These are phyloP conservation scores for Ricinus communis DNA, from an alignment of 345 rosid genomes.

Conservation along the genomic window DNA sequence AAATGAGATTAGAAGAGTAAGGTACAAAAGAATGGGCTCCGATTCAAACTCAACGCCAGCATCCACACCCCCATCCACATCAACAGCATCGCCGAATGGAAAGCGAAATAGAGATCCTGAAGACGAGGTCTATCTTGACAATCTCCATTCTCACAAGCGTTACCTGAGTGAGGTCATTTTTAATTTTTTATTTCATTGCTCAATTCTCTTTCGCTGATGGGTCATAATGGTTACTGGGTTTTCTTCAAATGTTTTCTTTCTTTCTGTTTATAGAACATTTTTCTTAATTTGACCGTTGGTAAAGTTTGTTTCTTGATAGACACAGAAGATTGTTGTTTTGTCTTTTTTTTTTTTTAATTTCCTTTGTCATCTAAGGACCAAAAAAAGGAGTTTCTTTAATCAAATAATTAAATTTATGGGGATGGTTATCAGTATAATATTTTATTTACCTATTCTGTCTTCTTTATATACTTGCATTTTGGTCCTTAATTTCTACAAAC, in stretches of 20 bases:
- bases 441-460: neutral
- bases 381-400: neutral
- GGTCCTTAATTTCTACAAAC: neutral
- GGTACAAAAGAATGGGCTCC: slow-evolving; percentile 21
- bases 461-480: neutral
- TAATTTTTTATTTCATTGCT: neutral
- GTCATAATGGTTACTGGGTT: neutral
- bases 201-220: neutral
- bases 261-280: neutral
- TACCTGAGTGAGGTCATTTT: slow-evolving; percentile 80
- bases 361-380: neutral
- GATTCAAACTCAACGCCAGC: slow-evolving; percentile 39
- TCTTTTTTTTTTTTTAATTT: neutral
- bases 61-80: slow-evolving; percentile 31
- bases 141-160: slow-evolving; percentile 90
- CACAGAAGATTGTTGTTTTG: neutral
- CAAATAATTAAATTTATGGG: neutral
- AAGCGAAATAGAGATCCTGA: slow-evolving; percentile 90
- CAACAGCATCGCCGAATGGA: slow-evolving; percentile 54
- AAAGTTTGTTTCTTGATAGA: neutral
- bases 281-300: neutral
- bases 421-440: neutral
- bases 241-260: neutral
- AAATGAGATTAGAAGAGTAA: neutral
- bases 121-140: slow-evolving; percentile 92